These are phyloP conservation scores for Trichoderma koningiopsis DNA, from an alignment of 2,329 filamentous ascomycete genomes.

Conservation along the genomic window DNA sequence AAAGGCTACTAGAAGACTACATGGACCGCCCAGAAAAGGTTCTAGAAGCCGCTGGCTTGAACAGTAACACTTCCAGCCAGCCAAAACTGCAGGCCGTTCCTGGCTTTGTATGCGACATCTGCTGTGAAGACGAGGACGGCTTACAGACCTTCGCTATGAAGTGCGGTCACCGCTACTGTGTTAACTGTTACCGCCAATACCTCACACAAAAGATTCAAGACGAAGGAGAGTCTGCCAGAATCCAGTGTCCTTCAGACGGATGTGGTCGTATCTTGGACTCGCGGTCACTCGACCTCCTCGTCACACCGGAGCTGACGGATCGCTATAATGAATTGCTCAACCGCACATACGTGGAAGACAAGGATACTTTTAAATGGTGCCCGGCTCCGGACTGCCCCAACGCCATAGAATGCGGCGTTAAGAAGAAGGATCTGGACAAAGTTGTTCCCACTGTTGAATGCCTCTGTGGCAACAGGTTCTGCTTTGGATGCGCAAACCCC, in stretches of 20 bases:
- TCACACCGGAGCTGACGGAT: conserved; percentile 55
- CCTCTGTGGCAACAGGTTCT: conserved; percentile 82
- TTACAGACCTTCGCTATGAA: conserved; percentile 90
- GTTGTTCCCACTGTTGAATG: conserved; percentile 91
- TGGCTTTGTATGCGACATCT: conserved; percentile 92
- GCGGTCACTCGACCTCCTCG: conserved; percentile 78
- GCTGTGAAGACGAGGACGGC: conserved; percentile 81
- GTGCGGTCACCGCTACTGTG: conserved; percentile 91
- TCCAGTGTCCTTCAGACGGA: conserved; percentile 86
- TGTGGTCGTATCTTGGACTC: conserved; percentile 92
- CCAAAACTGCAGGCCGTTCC: conserved; percentile 71
- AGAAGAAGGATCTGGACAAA: conserved; percentile 80
- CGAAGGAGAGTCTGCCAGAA: conserved; percentile 91
- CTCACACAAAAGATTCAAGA: conserved; percentile 89
- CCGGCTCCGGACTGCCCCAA: conserved; percentile 96
- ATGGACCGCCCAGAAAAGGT: conserved; percentile 85
- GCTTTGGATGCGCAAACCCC: conserved; percentile 86
- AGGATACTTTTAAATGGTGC: conserved; percentile 94
- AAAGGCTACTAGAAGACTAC: conserved; percentile 90
- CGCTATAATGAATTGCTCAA: conserved; percentile 86
- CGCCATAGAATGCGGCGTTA: conserved; percentile 84
- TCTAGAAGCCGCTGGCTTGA: conserved; percentile 81
- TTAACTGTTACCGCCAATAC: conserved; percentile 90
- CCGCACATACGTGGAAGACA: conserved; percentile 95
- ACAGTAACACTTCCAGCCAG: conserved; percentile 60